Evolutionary conservation across 1,284 basidiomycete species (phyloP).

Genomic region (Austroboletus niveus): DNA sequence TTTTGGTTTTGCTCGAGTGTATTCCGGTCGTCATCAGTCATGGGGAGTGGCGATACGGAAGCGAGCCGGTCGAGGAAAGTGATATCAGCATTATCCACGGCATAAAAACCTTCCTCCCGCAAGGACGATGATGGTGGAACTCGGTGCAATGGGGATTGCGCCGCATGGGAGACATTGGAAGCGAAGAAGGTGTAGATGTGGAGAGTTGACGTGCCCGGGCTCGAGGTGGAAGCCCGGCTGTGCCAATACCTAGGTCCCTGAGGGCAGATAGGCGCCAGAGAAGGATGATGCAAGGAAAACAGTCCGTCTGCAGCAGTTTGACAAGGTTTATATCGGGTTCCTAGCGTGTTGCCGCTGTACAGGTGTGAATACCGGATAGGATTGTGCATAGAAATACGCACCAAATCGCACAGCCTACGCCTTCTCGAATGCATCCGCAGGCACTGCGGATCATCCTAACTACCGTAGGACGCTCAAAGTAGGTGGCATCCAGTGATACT

Average conservation of each 20-base stretch:
- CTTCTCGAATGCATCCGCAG: slow-evolving; percentile 64
- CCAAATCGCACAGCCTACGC: slow-evolving; percentile 63
- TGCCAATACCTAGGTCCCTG: slow-evolving; percentile 49
- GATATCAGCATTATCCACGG: slow-evolving; percentile 9
- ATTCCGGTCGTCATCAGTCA: slow-evolving; percentile 33
- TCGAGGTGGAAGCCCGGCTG: slow-evolving; percentile 18
- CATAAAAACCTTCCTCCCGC: neutral
- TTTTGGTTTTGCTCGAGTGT: slow-evolving; percentile 18
- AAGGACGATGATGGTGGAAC: neutral
- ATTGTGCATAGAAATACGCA: slow-evolving; percentile 30
- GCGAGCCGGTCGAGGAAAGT: slow-evolving; percentile 33
- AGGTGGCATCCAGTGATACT: slow-evolving; percentile 47
- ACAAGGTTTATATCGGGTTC: slow-evolving; percentile 59
- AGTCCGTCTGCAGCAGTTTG: slow-evolving; percentile 52
- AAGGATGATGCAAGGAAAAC: slow-evolving; percentile 32
- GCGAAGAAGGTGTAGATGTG: slow-evolving; percentile 41
- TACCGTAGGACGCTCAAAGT: slow-evolving; percentile 49
- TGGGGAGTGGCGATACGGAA: slow-evolving; percentile 33
- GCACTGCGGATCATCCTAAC: slow-evolving; percentile 50
- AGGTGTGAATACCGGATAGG: slow-evolving; percentile 5
- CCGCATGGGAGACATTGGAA: neutral
- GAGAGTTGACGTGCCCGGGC: slow-evolving; percentile 22
- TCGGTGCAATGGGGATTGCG: slow-evolving; percentile 13
- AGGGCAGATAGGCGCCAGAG: slow-evolving; percentile 35
- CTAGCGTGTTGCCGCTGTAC: slow-evolving; percentile 58